phyloP scores from a whole-genome alignment of 176 grass and related monocot genomes.

The Ensete ventricosum region DNA sequence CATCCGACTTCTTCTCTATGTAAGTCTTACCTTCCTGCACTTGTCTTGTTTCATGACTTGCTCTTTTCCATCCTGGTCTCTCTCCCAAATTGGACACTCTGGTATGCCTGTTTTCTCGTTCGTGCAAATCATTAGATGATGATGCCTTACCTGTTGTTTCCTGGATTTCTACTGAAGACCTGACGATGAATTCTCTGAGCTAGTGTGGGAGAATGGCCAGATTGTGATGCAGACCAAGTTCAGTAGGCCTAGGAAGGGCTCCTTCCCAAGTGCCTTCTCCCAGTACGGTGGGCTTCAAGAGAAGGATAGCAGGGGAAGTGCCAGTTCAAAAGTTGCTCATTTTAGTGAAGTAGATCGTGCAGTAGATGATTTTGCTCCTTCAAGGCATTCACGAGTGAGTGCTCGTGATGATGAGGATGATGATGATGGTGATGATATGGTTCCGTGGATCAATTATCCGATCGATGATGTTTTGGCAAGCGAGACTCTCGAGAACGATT shows the following conservation, averaged over 20 bases:
- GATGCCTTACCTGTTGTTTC: background rate
- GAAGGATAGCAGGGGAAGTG: background rate
- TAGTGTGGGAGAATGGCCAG: conserved; percentile 44
- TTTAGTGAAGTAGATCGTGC: background rate
- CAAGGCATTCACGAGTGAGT: background rate
- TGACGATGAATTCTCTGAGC: conserved; percentile 29
- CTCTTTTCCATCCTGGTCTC: background rate
- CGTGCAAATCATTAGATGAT: background rate
- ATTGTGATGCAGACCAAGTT: conserved; percentile 28
- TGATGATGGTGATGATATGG: conserved; percentile 8
- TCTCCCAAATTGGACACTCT: background rate
- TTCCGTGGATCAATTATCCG: conserved; percentile 21
- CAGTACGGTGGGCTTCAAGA: background rate
- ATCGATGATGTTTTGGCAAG: conserved; percentile 7
- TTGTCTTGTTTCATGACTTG: background rate
- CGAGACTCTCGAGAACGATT: conserved; percentile 10
- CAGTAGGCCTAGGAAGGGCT: conserved; percentile 2
- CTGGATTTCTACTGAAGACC: conserved; percentile 7
- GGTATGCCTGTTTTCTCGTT: too few species aligned
- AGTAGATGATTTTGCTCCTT: background rate
- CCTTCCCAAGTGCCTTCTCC: background rate
- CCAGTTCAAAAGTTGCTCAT: background rate
- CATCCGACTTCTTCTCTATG: conserved; percentile 14
- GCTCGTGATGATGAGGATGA: background rate
- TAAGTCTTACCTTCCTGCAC: background rate